phyloP scores from a whole-genome alignment of 108 stramenopile genomes.

The Cyclostephanos tholiformis region DNA sequence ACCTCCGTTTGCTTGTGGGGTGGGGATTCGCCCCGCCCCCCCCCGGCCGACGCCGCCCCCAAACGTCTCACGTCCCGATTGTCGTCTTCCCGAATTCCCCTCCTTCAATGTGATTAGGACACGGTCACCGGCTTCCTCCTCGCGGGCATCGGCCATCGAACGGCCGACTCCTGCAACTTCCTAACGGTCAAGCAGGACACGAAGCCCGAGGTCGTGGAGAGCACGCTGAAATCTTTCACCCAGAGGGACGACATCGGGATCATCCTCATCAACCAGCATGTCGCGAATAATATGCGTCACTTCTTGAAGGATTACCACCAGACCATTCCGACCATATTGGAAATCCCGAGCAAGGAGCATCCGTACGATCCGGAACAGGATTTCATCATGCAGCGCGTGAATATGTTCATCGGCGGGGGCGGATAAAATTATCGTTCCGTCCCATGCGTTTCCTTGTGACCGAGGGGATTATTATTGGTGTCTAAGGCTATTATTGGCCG shows the following conservation, averaged over 20 bases:
- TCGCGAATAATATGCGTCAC: constrained; percentile 96
- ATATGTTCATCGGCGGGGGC: constrained; percentile 90
- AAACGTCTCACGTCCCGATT: background rate
- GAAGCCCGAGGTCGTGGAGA: constrained; percentile 72
- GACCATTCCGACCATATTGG: constrained; percentile 97
- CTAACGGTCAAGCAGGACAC: constrained; percentile 93
- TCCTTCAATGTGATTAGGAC: constrained; percentile 63
- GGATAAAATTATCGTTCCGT: constrained; percentile 33
- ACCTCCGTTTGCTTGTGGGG: background rate
- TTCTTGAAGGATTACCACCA: constrained; percentile 94
- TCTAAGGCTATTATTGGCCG: constrained; percentile 41
- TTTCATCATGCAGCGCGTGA: constrained; percentile 99
- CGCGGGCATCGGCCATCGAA: constrained; percentile 97
- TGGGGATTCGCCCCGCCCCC: background rate
- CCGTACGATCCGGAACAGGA: constrained; percentile 98
- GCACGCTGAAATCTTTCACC: constrained; percentile 79
- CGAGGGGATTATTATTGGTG: background rate
- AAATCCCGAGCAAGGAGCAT: constrained; percentile 97
- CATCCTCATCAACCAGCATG: constrained; percentile 97
- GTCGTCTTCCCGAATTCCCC: background rate
- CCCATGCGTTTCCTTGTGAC: constrained; percentile 1
- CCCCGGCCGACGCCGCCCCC: background rate
- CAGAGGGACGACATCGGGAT: constrained; percentile 94
- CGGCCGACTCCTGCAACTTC: constrained; percentile 93
- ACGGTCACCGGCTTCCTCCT: constrained; percentile 98